These are phyloP conservation scores for Lathyrus sativus DNA, from an alignment of 306 rosid species.

Conservation along the genomic window DNA sequence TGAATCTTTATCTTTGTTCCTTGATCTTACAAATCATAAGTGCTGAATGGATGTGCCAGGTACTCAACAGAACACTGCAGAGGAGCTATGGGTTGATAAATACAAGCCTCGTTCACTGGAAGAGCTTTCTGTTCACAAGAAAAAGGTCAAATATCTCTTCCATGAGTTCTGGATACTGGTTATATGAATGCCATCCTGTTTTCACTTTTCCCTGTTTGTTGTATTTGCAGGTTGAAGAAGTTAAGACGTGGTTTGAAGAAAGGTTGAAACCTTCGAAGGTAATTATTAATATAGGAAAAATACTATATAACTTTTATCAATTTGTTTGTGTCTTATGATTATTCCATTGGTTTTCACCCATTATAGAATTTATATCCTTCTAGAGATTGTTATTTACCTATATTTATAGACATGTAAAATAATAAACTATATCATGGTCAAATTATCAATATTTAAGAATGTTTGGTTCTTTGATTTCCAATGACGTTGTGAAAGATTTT, in stretches of 20 bases:
- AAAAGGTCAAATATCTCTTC: constrained; percentile 57
- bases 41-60: constrained; percentile 48
- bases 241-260: constrained; percentile 77
- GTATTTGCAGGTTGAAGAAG: constrained; percentile 74
- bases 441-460: constrained; percentile 21
- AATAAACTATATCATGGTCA: constrained; percentile 6
- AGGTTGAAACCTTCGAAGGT: constrained; percentile 76
- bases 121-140: constrained; percentile 91
- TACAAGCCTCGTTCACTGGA: constrained; percentile 71
- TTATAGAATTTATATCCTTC: constrained; percentile 1
- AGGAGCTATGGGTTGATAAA: constrained; percentile 81
- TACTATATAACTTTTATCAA: constrained; percentile 4
- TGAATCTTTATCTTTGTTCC: constrained; percentile 3
- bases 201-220: constrained; percentile 12
- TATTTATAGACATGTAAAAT: constrained; percentile 14
- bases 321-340: neutral
- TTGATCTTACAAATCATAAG: constrained; percentile 20
- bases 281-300: constrained; percentile 22
- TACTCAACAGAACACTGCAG: constrained; percentile 43
- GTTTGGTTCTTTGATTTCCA: constrained; percentile 4
- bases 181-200: constrained; percentile 23
- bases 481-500: constrained; percentile 9
- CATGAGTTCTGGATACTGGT: constrained; percentile 28
- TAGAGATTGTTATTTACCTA: constrained; percentile 20
- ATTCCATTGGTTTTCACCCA: constrained; percentile 1